Conservation (phyloP, 1,284 basidiomycete genomes). For the Microbotryum violaceum region DNA sequence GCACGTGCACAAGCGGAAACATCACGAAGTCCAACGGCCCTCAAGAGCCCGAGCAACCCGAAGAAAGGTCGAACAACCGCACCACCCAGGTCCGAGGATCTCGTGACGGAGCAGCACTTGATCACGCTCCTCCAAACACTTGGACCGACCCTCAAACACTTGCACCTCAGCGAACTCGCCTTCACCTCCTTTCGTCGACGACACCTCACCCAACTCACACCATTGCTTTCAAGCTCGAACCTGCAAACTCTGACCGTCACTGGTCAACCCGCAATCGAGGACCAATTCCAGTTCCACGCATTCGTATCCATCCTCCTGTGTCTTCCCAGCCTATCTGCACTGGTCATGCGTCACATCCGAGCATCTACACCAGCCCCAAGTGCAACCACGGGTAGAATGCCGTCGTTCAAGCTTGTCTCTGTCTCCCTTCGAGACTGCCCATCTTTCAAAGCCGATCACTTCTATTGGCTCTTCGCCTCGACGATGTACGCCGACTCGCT, state of each 20-base stretch:
- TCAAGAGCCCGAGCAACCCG: background rate
- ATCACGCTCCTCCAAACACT: background rate
- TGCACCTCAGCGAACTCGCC: background rate
- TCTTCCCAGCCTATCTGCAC: constrained; percentile 2
- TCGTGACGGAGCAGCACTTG: background rate
- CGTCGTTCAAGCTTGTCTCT: background rate
- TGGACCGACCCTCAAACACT: background rate
- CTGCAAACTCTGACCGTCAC: constrained; percentile 7
- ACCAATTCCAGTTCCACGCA: constrained; percentile 15
- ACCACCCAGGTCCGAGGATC: background rate
- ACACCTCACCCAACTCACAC: background rate
- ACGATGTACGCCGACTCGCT: constrained; percentile 22
- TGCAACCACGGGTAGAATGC: constrained; percentile 1
- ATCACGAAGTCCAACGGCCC: background rate
- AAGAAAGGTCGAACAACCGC: background rate
- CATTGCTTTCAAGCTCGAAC: background rate
- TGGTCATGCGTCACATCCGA: constrained; percentile 12
- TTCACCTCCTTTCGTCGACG: constrained; percentile 12
- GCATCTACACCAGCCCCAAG: background rate
- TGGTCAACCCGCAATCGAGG: background rate
- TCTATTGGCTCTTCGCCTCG: constrained; percentile 20
- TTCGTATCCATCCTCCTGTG: constrained; percentile 12
- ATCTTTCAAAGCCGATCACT: constrained; percentile 2
- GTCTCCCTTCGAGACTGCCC: constrained; percentile 6
- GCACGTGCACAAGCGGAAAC: background rate